Conservation (phyloP, 2,329 filamentous ascomycete genomes). For the Arthrobotrys entomopaga region DNA sequence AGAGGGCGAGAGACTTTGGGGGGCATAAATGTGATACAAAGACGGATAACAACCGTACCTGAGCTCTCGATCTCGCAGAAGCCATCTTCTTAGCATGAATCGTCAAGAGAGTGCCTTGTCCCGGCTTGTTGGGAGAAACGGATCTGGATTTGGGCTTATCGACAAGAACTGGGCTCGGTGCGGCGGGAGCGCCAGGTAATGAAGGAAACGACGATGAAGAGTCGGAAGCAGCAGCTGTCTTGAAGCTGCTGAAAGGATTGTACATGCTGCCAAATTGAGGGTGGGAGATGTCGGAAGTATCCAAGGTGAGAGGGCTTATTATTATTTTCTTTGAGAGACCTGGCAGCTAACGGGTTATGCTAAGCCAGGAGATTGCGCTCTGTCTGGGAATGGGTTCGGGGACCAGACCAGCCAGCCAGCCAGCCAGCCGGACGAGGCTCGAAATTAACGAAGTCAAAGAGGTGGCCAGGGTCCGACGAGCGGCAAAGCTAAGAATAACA, state of each 20-base stretch:
- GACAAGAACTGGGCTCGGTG: slow-evolving; percentile 10
- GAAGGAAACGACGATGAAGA: neutral
- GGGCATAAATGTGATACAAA: too few relatives aligned
- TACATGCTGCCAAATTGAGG: slow-evolving; percentile 29
- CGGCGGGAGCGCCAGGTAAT: slow-evolving; percentile 9
- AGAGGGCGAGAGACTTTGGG: neutral
- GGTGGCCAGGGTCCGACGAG: neutral
- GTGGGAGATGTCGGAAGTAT: too few relatives aligned
- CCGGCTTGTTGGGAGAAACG: slow-evolving; percentile 45
- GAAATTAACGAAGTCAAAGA: slow-evolving; percentile 3
- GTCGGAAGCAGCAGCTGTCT: slow-evolving; percentile 21
- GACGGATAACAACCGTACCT: slow-evolving; percentile 25
- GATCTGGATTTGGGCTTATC: slow-evolving; percentile 29
- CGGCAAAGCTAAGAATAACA: slow-evolving; percentile 9
- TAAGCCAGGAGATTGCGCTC: neutral
- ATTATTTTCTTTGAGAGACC: neutral
- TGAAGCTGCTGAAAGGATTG: slow-evolving; percentile 27
- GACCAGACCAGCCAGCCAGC: neutral
- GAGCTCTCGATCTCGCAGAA: slow-evolving; percentile 39
- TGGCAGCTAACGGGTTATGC: neutral
- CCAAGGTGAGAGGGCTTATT: neutral
- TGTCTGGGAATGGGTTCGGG: too few relatives aligned
- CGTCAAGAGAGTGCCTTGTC: slow-evolving; percentile 50
- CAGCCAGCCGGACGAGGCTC: slow-evolving; percentile 24
- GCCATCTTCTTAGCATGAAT: slow-evolving; percentile 55